phyloP scores from a whole-genome alignment of 768 basidiomycete species.

The Tulasnella sp. region DNA sequence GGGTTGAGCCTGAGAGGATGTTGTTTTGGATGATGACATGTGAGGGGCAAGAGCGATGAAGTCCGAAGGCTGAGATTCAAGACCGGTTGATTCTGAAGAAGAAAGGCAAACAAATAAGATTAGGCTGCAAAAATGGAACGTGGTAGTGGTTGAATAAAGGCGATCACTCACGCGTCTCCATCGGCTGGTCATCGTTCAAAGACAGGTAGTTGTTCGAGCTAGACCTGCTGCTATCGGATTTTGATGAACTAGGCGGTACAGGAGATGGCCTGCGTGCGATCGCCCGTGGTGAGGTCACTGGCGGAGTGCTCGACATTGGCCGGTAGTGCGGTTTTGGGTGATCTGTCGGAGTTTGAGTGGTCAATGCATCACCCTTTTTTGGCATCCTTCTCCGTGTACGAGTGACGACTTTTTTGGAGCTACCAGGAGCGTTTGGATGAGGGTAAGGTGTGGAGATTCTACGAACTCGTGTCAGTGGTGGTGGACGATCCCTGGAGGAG shows the following conservation, averaged over 20 bases:
- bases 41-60: not conserved
- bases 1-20: not conserved
- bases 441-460: not conserved
- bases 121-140: not conserved
- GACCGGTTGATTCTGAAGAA: not conserved
- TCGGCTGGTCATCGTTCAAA: not conserved
- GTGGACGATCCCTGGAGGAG: not conserved
- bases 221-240: not conserved
- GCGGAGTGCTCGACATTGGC: not conserved
- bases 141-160: not conserved
- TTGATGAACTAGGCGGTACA: not conserved
- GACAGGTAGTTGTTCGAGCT: slow-evolving; percentile 2
- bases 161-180: not conserved
- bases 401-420: not conserved
- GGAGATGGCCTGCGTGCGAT: not conserved
- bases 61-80: not conserved
- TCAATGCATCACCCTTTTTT: not conserved
- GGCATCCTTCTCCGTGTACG: not conserved
- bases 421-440: not conserved
- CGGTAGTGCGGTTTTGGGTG: no score
- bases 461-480: not conserved
- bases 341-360: not conserved
- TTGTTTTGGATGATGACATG: not conserved
- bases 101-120: not conserved
- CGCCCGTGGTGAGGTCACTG: not conserved